Conservation (phyloP, 2,329 filamentous ascomycete species). For the Arthrocladium fulminans region DNA sequence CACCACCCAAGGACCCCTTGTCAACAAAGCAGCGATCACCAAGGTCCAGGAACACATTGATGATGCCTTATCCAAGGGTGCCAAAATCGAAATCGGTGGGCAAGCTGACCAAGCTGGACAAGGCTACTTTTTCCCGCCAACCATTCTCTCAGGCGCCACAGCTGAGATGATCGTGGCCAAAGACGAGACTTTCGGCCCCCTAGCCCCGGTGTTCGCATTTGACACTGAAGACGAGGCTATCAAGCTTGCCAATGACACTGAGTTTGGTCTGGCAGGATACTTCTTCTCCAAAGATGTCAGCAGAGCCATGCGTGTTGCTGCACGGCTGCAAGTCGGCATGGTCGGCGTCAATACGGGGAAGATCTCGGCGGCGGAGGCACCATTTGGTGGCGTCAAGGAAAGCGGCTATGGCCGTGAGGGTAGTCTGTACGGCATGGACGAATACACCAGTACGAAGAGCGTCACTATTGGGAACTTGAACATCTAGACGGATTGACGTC, state of each 20-base stretch:
- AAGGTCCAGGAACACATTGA: conserved; percentile 13
- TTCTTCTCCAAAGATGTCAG: conserved; percentile 45
- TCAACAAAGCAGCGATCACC: conserved; percentile 17
- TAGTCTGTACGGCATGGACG: conserved; percentile 36
- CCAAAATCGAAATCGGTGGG: conserved; percentile 19
- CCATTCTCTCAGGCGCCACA: conserved; percentile 15
- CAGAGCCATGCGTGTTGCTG: conserved; percentile 44
- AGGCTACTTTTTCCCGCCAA: conserved; percentile 29
- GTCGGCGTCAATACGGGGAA: conserved; percentile 57
- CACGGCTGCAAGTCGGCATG: conserved; percentile 74
- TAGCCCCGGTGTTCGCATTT: conserved; percentile 54
- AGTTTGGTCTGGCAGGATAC: conserved; percentile 27
- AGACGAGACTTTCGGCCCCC: conserved; percentile 28
- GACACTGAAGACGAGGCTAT: conserved; percentile 28
- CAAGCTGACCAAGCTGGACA: background rate
- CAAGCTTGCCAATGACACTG: conserved; percentile 25
- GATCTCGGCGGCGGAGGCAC: conserved; percentile 43
- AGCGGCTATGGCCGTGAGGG: conserved; percentile 45
- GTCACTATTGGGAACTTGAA: conserved; percentile 8
- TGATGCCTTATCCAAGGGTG: conserved; percentile 22
- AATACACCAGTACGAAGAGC: conserved; percentile 17
- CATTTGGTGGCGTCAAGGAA: conserved; percentile 25
- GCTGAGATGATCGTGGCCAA: conserved; percentile 16
- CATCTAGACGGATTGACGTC: too few species aligned
- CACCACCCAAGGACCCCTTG: conserved; percentile 68